Conservation (phyloP, 148 eudicot species). For the Linanthus parryae region DNA sequence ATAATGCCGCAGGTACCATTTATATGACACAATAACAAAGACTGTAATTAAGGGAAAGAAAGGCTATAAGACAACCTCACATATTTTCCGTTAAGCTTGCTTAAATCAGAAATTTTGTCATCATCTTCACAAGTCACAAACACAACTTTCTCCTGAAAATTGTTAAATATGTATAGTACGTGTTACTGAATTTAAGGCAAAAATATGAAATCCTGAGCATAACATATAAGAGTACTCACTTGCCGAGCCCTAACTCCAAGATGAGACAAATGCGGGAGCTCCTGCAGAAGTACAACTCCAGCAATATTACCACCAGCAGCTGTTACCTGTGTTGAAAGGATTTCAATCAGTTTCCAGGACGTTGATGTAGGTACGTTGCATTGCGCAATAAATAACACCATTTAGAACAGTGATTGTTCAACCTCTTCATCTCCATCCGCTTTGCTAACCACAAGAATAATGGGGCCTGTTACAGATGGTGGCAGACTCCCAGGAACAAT, state of each 20-base stretch:
- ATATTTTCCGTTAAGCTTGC: constrained; percentile 54
- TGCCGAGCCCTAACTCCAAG: constrained; percentile 99
- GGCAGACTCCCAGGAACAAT: constrained; percentile 79
- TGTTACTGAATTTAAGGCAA: too few relatives aligned
- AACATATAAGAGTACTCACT: constrained; percentile 33
- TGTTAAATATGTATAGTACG: too few relatives aligned
- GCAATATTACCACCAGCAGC: constrained; percentile 79
- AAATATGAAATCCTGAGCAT: too few relatives aligned
- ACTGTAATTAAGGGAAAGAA: neutral
- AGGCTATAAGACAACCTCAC: constrained; percentile 51
- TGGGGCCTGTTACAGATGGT: constrained; percentile 60
- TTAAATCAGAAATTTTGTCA: constrained; percentile 45
- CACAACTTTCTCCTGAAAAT: constrained; percentile 84
- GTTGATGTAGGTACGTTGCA: constrained; percentile 2
- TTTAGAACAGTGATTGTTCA: neutral
- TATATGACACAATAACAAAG: too few relatives aligned
- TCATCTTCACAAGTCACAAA: constrained; percentile 97
- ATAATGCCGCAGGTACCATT: neutral
- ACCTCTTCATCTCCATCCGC: constrained; percentile 99
- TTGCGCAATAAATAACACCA: neutral
- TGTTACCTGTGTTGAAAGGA: constrained; percentile 57
- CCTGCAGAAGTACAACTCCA: constrained; percentile 89
- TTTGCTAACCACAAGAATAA: constrained; percentile 83
- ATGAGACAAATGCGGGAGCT: constrained; percentile 97
- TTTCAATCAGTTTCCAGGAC: constrained; percentile 1